phyloP scores from a whole-genome alignment of 1,284 basidiomycete genomes.

The Exsudoporus floridanus region DNA sequence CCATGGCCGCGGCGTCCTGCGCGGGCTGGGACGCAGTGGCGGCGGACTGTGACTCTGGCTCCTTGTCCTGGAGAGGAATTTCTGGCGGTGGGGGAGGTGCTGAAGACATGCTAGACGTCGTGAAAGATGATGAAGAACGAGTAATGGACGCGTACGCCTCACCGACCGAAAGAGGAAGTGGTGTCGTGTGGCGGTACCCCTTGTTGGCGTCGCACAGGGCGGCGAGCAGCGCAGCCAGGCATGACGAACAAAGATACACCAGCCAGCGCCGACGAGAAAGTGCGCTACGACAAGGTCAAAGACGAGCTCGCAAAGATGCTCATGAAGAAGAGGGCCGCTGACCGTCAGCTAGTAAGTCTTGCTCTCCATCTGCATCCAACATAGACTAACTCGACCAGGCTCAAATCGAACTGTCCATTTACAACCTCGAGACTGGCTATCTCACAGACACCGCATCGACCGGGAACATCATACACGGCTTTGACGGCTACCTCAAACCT shows the following conservation, averaged over 20 bases:
- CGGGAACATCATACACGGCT: conserved; percentile 81
- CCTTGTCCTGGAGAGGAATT: conserved; percentile 47
- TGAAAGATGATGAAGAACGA: conserved; percentile 21
- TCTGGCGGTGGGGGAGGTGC: conserved; percentile 52
- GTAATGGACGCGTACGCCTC: conserved; percentile 37
- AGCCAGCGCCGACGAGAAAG: conserved; percentile 59
- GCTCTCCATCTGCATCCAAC: neutral
- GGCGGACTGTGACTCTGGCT: conserved; percentile 37
- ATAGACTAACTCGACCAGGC: conserved; percentile 44
- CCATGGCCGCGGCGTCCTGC: conserved; percentile 58
- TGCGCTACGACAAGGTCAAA: conserved; percentile 65
- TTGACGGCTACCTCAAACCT: conserved; percentile 75
- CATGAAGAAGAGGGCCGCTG: conserved; percentile 65
- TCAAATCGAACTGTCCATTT: conserved; percentile 70
- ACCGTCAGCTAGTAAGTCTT: conserved; percentile 66
- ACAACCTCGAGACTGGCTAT: conserved; percentile 70
- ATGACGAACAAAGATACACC: conserved; percentile 37
- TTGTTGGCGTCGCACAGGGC: neutral
- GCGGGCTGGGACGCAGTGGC: conserved; percentile 26
- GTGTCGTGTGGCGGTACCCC: conserved; percentile 9
- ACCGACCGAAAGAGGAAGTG: conserved; percentile 31
- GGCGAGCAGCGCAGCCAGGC: neutral
- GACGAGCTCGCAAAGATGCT: conserved; percentile 71
- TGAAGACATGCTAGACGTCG: conserved; percentile 56
- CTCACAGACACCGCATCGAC: conserved; percentile 73